These are phyloP conservation scores for Solioccasus polychromus DNA, from an alignment of 768 basidiomycete genomes.

Conservation along the genomic window DNA sequence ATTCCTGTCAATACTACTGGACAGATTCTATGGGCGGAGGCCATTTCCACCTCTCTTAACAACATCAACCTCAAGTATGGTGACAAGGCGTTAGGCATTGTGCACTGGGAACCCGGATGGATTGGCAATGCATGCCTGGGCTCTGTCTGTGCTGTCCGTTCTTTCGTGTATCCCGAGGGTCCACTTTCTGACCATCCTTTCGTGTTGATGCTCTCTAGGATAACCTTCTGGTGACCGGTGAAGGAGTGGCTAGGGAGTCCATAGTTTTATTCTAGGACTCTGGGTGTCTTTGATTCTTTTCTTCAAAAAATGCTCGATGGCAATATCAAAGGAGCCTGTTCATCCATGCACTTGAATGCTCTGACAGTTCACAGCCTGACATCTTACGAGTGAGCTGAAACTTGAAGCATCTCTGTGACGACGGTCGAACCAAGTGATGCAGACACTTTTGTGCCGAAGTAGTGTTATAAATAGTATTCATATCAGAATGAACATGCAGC, in stretches of 20 bases:
- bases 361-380: too few relatives aligned
- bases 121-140: not conserved
- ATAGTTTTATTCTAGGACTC: conserved; percentile 2
- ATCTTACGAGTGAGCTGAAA: too few relatives aligned
- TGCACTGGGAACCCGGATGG: conserved; percentile 15
- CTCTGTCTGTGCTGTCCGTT: conserved; percentile 13
- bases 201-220: conserved; percentile 1
- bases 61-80: not conserved
- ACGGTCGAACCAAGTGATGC: conserved; percentile 4
- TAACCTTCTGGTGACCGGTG: conserved; percentile 4
- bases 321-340: too few relatives aligned
- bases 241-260: conserved; percentile 7
- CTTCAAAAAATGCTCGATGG: too few relatives aligned
- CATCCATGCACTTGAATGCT: too few relatives aligned
- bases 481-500: too few relatives aligned
- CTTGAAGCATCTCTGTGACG: too few relatives aligned
- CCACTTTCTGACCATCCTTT: not conserved
- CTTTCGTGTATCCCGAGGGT: not conserved
- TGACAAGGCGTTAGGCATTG: conserved; percentile 10
- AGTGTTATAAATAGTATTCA: too few relatives aligned
- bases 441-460: too few relatives aligned
- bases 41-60: not conserved
- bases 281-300: too few relatives aligned
- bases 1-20: conserved; percentile 2
- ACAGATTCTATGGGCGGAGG: conserved; percentile 8